Conservation (phyloP, 1,284 basidiomycete genomes). For the Exsudoporus floridanus region DNA sequence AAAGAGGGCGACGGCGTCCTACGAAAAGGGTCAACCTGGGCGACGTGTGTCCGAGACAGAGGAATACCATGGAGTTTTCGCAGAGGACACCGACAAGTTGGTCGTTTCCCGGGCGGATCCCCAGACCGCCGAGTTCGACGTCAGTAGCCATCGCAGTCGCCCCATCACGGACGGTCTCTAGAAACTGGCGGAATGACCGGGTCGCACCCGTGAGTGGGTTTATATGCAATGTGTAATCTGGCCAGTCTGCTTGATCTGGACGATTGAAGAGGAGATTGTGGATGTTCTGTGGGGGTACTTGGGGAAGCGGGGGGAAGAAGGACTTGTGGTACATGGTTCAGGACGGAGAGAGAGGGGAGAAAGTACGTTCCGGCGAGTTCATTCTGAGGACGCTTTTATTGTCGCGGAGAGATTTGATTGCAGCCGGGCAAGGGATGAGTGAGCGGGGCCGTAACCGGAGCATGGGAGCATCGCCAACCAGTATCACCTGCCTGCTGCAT, state of each 20-base stretch:
- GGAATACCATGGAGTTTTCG: constrained; percentile 62
- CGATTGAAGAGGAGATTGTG: constrained; percentile 57
- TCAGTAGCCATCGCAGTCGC: constrained; percentile 56
- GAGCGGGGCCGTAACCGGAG: constrained; percentile 4
- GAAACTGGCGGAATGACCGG: constrained; percentile 49
- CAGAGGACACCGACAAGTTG: constrained; percentile 69
- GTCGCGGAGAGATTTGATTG: neutral
- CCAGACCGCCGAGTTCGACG: constrained; percentile 52
- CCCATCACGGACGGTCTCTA: constrained; percentile 50
- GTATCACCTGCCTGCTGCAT: neutral
- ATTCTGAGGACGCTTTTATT: constrained; percentile 15
- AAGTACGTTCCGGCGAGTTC: neutral
- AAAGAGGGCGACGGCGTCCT: constrained; percentile 64
- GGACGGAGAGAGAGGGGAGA: neutral
- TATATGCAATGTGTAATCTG: constrained; percentile 56
- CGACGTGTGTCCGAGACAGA: neutral
- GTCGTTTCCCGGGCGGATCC: constrained; percentile 43
- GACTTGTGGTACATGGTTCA: constrained; percentile 41
- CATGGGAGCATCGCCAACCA: neutral
- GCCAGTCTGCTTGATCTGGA: constrained; percentile 50
- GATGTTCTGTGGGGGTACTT: constrained; percentile 49
- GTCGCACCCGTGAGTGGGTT: constrained; percentile 52
- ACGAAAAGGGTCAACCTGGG: neutral
- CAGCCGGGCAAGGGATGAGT: constrained; percentile 3
- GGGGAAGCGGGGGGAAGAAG: constrained; percentile 39